Evolutionary conservation across 1,139 yeast species (phyloP).

Genomic region (Kurtzmaniella natalensis): DNA sequence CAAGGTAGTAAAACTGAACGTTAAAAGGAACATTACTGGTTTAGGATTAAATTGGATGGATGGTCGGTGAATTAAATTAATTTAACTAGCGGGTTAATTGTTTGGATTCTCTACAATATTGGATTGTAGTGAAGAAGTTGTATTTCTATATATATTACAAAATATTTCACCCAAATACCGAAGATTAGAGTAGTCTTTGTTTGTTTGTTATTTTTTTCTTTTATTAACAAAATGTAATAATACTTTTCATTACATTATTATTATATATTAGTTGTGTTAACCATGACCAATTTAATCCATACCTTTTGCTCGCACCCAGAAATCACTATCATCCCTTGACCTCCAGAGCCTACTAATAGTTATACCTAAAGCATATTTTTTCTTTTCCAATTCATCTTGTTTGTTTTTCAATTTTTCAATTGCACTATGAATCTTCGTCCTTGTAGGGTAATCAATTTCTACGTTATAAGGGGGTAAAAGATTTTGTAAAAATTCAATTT

Average conservation of each 20-base stretch:
- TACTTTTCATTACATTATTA: not conserved
- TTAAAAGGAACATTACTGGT: too few species aligned
- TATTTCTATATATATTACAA: too few species aligned
- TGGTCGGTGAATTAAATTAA: too few species aligned
- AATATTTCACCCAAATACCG: too few species aligned
- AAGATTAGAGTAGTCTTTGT: too few species aligned
- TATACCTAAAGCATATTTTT: slow-evolving; percentile 41
- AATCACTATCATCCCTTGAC: slow-evolving; percentile 38
- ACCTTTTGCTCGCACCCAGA: slow-evolving; percentile 33
- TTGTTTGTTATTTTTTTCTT: too few species aligned
- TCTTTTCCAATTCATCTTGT: slow-evolving; percentile 42
- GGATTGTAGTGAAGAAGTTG: too few species aligned
- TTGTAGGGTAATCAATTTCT: slow-evolving; percentile 41
- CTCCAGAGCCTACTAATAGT: slow-evolving; percentile 44
- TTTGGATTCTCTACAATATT: too few species aligned
- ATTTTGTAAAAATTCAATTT: slow-evolving; percentile 34
- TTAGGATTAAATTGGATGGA: too few species aligned
- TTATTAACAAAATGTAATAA: not conserved
- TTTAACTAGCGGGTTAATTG: too few species aligned
- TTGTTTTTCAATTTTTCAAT: slow-evolving; percentile 38
- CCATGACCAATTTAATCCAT: not conserved
- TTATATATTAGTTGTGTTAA: too few species aligned
- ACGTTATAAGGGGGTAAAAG: slow-evolving; percentile 45
- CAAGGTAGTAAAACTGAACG: too few species aligned
- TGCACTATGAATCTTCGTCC: slow-evolving; percentile 40